Percentiles rank a stretch among this genome's conserved stretches.
Conservation (phyloP, 805 yeast genomes). For the Alloascoidea hylecoeti region DNA sequence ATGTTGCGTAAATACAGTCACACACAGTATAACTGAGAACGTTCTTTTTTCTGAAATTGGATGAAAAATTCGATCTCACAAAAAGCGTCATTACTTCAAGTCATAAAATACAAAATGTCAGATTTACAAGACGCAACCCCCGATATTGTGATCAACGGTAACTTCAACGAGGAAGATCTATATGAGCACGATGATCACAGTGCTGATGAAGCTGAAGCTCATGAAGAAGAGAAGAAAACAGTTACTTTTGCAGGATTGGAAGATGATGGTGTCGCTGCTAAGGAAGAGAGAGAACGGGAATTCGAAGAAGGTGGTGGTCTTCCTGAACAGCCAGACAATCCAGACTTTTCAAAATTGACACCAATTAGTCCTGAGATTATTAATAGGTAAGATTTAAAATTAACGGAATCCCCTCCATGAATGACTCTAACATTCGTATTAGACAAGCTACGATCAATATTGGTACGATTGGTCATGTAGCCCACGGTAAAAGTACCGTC, state of each 20-base stretch:
- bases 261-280: slow-evolving; percentile 48
- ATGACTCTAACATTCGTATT: neutral
- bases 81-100: too few species aligned
- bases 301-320: slow-evolving; percentile 98
- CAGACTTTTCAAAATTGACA: slow-evolving; percentile 68
- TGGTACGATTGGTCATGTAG: slow-evolving; percentile 95
- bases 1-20: too few species aligned
- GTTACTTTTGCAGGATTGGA: slow-evolving; percentile 74
- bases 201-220: slow-evolving; percentile 14
- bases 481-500: slow-evolving; percentile 90
- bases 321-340: slow-evolving; percentile 89
- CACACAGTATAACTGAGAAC: too few species aligned
- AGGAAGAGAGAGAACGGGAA: slow-evolving; percentile 67
- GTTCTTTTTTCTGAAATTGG: too few species aligned
- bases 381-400: slow-evolving; percentile 22
- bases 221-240: slow-evolving; percentile 35
- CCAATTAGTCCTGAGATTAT: slow-evolving; percentile 93
- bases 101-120: too few species aligned
- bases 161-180: slow-evolving; percentile 28
- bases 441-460: slow-evolving; percentile 98
- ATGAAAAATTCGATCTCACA: too few species aligned
- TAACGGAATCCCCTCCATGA: neutral
- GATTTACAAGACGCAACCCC: slow-evolving; percentile 81
- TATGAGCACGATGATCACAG: slow-evolving; percentile 27
- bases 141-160: slow-evolving; percentile 64